These are phyloP conservation scores for Neonectria faginata DNA, from an alignment of 2,329 filamentous ascomycete genomes.

Conservation along the genomic window DNA sequence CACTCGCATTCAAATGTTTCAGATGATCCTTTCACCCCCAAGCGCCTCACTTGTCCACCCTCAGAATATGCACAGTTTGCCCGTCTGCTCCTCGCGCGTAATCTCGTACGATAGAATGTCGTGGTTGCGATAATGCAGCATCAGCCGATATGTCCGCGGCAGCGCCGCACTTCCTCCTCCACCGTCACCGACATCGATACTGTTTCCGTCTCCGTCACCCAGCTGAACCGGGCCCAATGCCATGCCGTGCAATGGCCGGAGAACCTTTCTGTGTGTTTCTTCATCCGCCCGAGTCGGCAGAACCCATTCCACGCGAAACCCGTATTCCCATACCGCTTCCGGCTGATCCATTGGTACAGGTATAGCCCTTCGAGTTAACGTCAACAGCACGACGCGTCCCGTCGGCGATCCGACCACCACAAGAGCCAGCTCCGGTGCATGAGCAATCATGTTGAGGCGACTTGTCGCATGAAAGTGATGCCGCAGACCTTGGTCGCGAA, in stretches of 20 bases:
- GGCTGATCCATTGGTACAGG: constrained; percentile 37
- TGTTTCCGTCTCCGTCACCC: constrained; percentile 38
- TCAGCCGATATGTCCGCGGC: constrained; percentile 70
- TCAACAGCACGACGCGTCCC: constrained; percentile 74
- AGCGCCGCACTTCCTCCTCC: constrained; percentile 35
- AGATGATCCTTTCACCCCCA: constrained; percentile 8
- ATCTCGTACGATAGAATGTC: constrained; percentile 78
- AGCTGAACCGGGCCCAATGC: constrained; percentile 74
- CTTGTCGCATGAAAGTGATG: constrained; percentile 51
- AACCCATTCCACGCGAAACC: constrained; percentile 66
- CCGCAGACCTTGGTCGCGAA: constrained; percentile 36
- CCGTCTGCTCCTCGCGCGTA: constrained; percentile 55
- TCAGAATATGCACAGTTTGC: constrained; percentile 53
- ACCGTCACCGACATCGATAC: constrained; percentile 32
- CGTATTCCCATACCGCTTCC: constrained; percentile 50
- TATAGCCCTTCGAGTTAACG: constrained; percentile 55
- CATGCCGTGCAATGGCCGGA: constrained; percentile 72
- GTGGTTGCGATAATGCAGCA: constrained; percentile 79
- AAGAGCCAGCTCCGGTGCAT: constrained; percentile 77
- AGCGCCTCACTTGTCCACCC: constrained; percentile 16
- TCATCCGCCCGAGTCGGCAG: constrained; percentile 63
- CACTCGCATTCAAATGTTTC: background rate
- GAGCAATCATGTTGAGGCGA: constrained; percentile 68
- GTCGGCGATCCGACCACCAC: constrained; percentile 75
- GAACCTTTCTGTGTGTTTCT: constrained; percentile 54